Evolutionary conservation across 164 flowering plant genomes (phyloP), one percentile per base, ranked within the genome.

Genomic region (Dillenia suffruticosa): DNA sequence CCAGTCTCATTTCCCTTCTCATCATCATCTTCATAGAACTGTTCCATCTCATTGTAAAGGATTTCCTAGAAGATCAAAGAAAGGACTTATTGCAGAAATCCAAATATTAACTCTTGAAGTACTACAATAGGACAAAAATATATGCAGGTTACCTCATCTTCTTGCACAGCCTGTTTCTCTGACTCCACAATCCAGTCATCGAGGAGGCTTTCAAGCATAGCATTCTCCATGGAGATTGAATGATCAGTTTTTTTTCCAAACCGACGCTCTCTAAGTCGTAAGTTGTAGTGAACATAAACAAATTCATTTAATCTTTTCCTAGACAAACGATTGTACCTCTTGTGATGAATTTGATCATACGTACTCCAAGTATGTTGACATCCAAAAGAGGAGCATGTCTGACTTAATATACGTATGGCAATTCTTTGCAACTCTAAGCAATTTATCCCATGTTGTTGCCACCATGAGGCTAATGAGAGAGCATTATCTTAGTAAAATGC

Each of bases 371-470:
- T 77, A 67, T 86, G 94, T 60, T 86, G 88, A 76, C 88, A 86
- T 10, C 86, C 97, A 66, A 79, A 72, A 55, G 90, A 83, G 17
- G 94, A 83, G 70, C 97, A 88, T 12, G 92, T 81, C 73, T 90
- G 97, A 70, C 92, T 86, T 70, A 90, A 68, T 73, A 90, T 82
- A 50, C 92, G 86, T 46, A 88, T 78, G 57, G 94, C 90, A 63
- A 90, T 81, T 26, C 82, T 68, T 62, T 84, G 97, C 49, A 90
- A 80, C 72, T 87, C 86, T 57, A 85, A 71, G 76, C 93, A 85
- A 71, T 82, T 80, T 70, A 91, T 87, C 63, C 97, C 90, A 72
- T 92, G 96, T 54, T 89, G 92, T 73, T 89, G 90, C 98, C 98
- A 92, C 98, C 98, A 92, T 48, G 89, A 84, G 74, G 96, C 97